These are phyloP conservation scores for Colletotrichum euphorbiae DNA, from an alignment of 2,329 filamentous ascomycete genomes.

Conservation along the genomic window DNA sequence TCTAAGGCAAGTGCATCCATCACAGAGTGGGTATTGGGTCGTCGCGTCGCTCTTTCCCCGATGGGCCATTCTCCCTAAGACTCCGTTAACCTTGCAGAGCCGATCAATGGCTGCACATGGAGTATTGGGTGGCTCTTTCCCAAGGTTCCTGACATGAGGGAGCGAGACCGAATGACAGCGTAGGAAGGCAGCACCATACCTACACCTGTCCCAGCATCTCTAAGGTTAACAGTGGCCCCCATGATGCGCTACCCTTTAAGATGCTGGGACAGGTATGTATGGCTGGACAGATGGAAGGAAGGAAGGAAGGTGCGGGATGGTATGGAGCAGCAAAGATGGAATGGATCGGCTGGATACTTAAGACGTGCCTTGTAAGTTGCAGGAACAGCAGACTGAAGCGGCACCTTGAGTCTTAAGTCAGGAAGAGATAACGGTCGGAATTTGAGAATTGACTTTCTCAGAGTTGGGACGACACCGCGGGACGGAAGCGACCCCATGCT, in stretches of 20 bases:
- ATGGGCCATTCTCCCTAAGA: slow-evolving; percentile 6
- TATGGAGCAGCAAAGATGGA: slow-evolving; percentile 23
- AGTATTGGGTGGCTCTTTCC: not conserved
- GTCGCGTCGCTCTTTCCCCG: not conserved
- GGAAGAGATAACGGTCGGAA: slow-evolving; percentile 27
- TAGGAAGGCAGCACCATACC: slow-evolving; percentile 5
- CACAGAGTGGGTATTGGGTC: too few relatives aligned
- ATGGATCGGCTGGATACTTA: slow-evolving; percentile 28
- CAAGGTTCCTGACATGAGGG: not conserved
- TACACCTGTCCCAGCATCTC: too few relatives aligned
- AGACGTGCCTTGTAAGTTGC: not conserved
- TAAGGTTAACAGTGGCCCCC: too few relatives aligned
- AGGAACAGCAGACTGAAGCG: not conserved
- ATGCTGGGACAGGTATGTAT: too few relatives aligned
- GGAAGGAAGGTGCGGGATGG: slow-evolving; percentile 24
- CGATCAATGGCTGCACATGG: slow-evolving; percentile 20
- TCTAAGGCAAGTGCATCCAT: too few relatives aligned
- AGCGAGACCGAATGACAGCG: not conserved
- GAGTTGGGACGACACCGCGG: slow-evolving; percentile 7
- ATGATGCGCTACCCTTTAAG: too few relatives aligned
- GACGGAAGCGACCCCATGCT: not conserved
- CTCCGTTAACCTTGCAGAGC: not conserved
- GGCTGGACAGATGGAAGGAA: not conserved
- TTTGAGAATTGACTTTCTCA: slow-evolving; percentile 3
- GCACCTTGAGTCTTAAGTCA: slow-evolving; percentile 17